Evolutionary conservation across 2,329 filamentous ascomycete genomes (phyloP).

Genomic region (Aspergillus tanneri): DNA sequence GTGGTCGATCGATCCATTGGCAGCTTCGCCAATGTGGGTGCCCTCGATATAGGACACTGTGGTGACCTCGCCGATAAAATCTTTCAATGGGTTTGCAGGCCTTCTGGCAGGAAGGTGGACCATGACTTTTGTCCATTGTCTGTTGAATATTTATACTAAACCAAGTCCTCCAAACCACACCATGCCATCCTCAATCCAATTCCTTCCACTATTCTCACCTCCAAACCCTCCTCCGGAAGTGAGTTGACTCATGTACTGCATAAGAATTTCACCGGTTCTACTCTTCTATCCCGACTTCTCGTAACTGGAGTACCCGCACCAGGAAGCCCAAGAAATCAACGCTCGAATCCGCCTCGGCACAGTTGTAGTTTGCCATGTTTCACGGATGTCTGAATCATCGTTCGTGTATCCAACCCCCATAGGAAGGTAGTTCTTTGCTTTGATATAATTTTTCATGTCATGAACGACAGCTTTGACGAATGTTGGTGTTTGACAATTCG

Average conservation of each 20-base stretch:
- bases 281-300: conserved; percentile 72
- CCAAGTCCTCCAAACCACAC: background rate
- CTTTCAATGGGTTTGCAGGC: conserved; percentile 58
- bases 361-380: conserved; percentile 86
- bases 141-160: background rate
- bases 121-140: background rate
- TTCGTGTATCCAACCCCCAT: conserved; percentile 93
- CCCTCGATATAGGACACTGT: conserved; percentile 53
- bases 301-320: conserved; percentile 85
- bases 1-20: conserved; percentile 41
- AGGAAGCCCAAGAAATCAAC: conserved; percentile 99
- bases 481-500: conserved; percentile 84
- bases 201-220: background rate
- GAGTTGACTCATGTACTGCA: too few relatives aligned
- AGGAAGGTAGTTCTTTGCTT: conserved; percentile 67
- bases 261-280: conserved; percentile 80
- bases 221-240: background rate
- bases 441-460: conserved; percentile 91
- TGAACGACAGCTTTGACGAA: conserved; percentile 96
- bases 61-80: conserved; percentile 57
- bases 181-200: background rate
- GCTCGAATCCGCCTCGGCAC: conserved; percentile 61
- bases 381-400: conserved; percentile 79
- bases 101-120: conserved; percentile 53
- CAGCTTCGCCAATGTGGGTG: conserved; percentile 43